Conservation (phyloP, 169 alveolate species). For the Plasmodium sp. region DNA sequence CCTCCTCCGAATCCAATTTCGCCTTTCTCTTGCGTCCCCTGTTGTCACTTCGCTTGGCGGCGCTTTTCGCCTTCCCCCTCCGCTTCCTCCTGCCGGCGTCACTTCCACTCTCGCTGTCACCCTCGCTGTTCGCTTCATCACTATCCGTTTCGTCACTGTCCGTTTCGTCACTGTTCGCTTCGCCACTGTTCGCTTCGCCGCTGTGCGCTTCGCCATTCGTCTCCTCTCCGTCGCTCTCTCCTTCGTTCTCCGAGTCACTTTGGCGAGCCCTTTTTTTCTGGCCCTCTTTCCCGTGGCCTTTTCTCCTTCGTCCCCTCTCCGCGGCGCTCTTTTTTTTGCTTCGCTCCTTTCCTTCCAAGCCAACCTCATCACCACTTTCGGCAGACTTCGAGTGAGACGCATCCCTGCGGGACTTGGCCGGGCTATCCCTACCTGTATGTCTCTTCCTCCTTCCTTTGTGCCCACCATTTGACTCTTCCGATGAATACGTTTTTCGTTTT, state of each 20-base stretch:
- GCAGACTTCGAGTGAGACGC: background rate
- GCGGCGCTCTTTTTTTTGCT: background rate
- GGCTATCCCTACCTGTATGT: background rate
- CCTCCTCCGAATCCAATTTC: background rate
- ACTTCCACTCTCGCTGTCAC: background rate
- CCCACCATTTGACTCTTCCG: background rate
- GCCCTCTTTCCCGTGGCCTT: background rate
- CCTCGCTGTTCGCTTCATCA: background rate
- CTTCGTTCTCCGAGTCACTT: background rate
- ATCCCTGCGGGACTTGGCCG: background rate
- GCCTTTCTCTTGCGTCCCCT: background rate
- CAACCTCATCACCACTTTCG: background rate
- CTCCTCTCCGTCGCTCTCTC: background rate
- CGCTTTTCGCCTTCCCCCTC: background rate
- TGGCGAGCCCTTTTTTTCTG: background rate
- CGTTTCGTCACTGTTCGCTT: background rate
- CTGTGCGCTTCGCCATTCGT: background rate
- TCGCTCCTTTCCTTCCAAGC: background rate
- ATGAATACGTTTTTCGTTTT: background rate
- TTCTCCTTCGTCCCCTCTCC: background rate
- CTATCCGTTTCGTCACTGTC: background rate
- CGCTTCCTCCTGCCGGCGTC: background rate
- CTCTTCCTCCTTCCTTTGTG: constrained; percentile 1
- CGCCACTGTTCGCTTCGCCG: background rate
- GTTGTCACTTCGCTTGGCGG: background rate